Percentiles rank a stretch among this genome's conserved stretches.
Evolutionary conservation across 2,329 filamentous ascomycete species (phyloP).

Genomic region (Beauveria australis): DNA sequence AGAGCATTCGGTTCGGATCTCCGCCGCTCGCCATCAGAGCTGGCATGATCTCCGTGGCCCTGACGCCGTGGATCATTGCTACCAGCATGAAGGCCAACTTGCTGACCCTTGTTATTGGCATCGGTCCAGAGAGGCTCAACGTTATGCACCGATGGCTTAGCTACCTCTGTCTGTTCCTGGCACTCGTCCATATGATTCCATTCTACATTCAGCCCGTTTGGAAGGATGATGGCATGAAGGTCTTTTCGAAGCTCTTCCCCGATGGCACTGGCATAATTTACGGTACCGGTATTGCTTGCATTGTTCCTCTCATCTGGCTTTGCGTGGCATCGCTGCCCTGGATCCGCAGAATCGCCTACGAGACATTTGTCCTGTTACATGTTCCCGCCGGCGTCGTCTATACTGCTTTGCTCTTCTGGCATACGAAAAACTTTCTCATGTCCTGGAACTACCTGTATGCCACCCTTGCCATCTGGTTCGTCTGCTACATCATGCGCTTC

Average conservation of each 20-base stretch:
- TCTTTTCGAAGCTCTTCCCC: conserved; percentile 64
- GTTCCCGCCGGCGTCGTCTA: conserved; percentile 75
- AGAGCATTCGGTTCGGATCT: conserved; percentile 78
- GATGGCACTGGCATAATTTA: conserved; percentile 63
- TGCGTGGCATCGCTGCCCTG: conserved; percentile 77
- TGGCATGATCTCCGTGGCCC: conserved; percentile 85
- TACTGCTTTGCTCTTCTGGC: conserved; percentile 85
- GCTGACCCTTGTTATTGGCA: conserved; percentile 75
- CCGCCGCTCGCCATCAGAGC: conserved; percentile 79
- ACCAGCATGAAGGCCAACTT: conserved; percentile 88
- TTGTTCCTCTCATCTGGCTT: conserved; percentile 74
- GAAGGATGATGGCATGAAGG: conserved; percentile 64
- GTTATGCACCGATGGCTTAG: conserved; percentile 89
- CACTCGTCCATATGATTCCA: conserved; percentile 76
- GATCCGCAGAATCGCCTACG: conserved; percentile 70
- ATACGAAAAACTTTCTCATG: conserved; percentile 83
- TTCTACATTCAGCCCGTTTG: conserved; percentile 86
- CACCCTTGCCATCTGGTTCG: conserved; percentile 67
- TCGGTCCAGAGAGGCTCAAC: conserved; percentile 85
- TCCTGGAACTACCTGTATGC: conserved; percentile 87
- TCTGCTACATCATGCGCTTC: conserved; percentile 66
- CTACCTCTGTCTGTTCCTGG: conserved; percentile 76
- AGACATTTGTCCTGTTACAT: conserved; percentile 76
- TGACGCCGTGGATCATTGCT: conserved; percentile 88
- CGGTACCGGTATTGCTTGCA: conserved; percentile 74